Evolutionary conservation across 2,329 filamentous ascomycete genomes (phyloP), one percentile per base, ranked within the genome.

Genomic region (Blastomyces gilchristii): DNA sequence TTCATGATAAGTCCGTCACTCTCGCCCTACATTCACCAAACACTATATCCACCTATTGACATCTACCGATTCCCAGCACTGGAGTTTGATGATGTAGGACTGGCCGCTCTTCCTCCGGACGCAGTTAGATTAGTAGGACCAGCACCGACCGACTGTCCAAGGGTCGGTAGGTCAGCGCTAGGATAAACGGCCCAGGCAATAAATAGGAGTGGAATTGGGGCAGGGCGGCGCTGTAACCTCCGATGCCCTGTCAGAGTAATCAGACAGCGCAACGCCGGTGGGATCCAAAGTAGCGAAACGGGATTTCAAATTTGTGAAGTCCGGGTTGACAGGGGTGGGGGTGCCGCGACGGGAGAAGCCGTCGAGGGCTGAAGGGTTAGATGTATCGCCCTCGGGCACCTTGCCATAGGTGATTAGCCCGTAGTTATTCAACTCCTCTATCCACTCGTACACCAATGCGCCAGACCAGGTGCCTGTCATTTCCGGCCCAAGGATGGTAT

Each of bases 371-470:
- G 80, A 73, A 16, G 82, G 79, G n/a, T 82, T 83, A 9, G 81
- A 83, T 2, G 81, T 76, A 45, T 80, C 80, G 12, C 80, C 81
- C n/a, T 79, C 75, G 3, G 83, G 77, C 25, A n/a, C n/a, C 37
- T 63, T 62, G 0, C 88, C 89, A 72, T 96, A 96, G 25, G 82
- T 86, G 69, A 95, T 83, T 45, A 96, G 80, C 49, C 91, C 91
- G 74, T 95, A 96, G 70, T 90, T 76, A 75, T 96, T 95, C 60
- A 83, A 79, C 75, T 95, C 91, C 72, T 93, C 79, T 66, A 95
- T 90, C 91, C 91, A 96, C 73, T 96, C 90, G 76, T 96, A 95
- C 67, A 95, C 81, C 66, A 96, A 91, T 61, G 89, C 82, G 62
- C 91, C 91, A 60, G 88, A 91, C 81, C 83, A 87, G 37, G 80